These are phyloP conservation scores for Akebia trifoliata DNA, from an alignment of 164 flowering plant species.

Conservation along the genomic window DNA sequence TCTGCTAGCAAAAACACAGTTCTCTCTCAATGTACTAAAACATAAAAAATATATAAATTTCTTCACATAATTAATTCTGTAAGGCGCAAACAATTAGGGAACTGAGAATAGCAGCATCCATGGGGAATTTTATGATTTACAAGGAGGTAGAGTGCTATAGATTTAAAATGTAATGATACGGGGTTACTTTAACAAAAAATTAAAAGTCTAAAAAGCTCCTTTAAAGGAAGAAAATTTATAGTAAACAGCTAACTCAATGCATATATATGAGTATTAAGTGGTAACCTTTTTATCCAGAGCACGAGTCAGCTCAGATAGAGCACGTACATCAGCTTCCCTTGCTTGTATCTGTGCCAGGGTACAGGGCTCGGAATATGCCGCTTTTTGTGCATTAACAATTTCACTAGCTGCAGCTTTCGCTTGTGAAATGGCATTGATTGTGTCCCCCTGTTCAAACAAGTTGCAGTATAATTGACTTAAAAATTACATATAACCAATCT, in stretches of 20 bases:
- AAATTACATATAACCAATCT: neutral
- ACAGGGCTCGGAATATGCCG: conserved; percentile 33
- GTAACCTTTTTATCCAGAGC: conserved; percentile 66
- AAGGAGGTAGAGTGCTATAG: too few relatives aligned
- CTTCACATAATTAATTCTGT: too few relatives aligned
- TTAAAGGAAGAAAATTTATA: too few relatives aligned
- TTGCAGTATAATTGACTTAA: neutral
- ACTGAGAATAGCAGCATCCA: too few relatives aligned
- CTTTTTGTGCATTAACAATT: conserved; percentile 31
- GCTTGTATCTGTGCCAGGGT: conserved; percentile 46
- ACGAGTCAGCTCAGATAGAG: conserved; percentile 51
- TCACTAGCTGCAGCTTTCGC: conserved; percentile 39
- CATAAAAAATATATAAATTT: too few relatives aligned
- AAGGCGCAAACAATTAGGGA: too few relatives aligned
- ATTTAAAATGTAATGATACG: too few relatives aligned
- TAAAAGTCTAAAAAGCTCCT: too few relatives aligned
- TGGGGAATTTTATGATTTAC: too few relatives aligned
- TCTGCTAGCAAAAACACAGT: too few relatives aligned
- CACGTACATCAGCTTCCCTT: conserved; percentile 63
- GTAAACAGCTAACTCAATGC: neutral
- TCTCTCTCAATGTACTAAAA: too few relatives aligned
- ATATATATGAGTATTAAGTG: neutral
- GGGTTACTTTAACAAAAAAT: too few relatives aligned
- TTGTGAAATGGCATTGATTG: conserved; percentile 30
- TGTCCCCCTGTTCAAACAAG: conserved; percentile 30